Evolutionary conservation across 768 basidiomycete genomes (phyloP).

Genomic region (Agaricus sinodeliciosus): DNA sequence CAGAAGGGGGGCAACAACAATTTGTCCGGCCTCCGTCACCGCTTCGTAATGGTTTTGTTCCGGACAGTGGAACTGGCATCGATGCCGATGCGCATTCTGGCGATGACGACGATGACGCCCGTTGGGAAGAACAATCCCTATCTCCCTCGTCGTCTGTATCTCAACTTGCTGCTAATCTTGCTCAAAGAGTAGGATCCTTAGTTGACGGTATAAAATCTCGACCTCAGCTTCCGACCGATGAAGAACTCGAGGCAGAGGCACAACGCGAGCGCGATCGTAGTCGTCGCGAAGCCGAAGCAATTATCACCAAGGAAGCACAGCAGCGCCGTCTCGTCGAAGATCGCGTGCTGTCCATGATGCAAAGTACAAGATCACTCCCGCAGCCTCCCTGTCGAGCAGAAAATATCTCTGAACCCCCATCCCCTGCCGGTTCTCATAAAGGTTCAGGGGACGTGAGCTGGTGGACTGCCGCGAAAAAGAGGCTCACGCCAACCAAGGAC

Average conservation of each 20-base stretch:
- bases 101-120: conserved; percentile 33
- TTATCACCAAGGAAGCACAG: conserved; percentile 64
- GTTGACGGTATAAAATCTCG: conserved; percentile 47
- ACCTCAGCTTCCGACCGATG: conserved; percentile 52
- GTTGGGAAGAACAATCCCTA: conserved; percentile 37
- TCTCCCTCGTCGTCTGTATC: conserved; percentile 69
- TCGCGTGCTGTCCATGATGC: conserved; percentile 70
- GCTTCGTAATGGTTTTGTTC: conserved; percentile 55
- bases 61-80: conserved; percentile 52
- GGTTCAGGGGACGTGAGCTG: conserved; percentile 59
- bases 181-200: conserved; percentile 66
- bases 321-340: conserved; percentile 67
- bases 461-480: conserved; percentile 73
- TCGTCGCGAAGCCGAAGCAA: conserved; percentile 71
- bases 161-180: conserved; percentile 66
- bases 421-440: conserved; percentile 61
- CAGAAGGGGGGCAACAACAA: conserved; percentile 27
- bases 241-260: conserved; percentile 78
- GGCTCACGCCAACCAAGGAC: conserved; percentile 73
- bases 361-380: conserved; percentile 37
- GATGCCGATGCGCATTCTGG: conserved; percentile 40
- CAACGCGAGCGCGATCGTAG: conserved; percentile 70
- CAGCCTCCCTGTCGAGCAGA: conserved; percentile 60
- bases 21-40: conserved; percentile 63
- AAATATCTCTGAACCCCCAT: conserved; percentile 48